These are phyloP conservation scores for Triticum dicoccoides DNA, from an alignment of 176 grass and related monocot genomes.

Conservation along the genomic window DNA sequence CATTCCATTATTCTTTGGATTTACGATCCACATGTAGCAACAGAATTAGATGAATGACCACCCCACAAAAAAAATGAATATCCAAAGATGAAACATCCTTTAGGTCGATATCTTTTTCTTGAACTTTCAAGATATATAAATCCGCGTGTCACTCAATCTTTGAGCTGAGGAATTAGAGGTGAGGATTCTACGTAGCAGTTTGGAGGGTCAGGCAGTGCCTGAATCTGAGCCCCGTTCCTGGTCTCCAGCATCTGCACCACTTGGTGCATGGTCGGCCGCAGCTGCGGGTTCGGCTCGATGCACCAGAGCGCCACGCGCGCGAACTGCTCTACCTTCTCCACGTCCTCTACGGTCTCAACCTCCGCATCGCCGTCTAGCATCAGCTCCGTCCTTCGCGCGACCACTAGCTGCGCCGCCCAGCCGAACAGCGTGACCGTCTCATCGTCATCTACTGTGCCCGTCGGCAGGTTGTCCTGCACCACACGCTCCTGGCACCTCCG, in stretches of 20 bases:
- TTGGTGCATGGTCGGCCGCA: conserved; percentile 4
- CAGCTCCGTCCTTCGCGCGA: neutral
- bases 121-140: too few relatives aligned
- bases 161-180: neutral
- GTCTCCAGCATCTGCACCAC: neutral
- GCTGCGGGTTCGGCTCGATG: neutral
- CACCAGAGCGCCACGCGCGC: neutral
- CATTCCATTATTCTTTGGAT: too few relatives aligned
- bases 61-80: too few relatives aligned
- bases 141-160: too few relatives aligned
- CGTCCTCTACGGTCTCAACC: neutral
- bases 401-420: conserved; percentile 1
- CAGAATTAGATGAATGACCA: too few relatives aligned
- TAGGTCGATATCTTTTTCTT: too few relatives aligned
- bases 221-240: neutral
- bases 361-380: neutral
- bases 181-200: conserved; percentile 8
- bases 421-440: conserved; percentile 21
- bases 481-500: conserved; percentile 9
- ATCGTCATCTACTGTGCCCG: accelerated
- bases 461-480: too few relatives aligned
- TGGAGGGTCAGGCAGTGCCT: neutral
- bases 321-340: conserved; percentile 8
- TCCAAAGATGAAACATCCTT: too few relatives aligned
- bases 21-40: too few relatives aligned